A percentile compares a stretch with the other conserved stretches of the same genome.
These are phyloP conservation scores for Datura wrightii DNA, from an alignment of 257 asterid genomes.

Conservation along the genomic window DNA sequence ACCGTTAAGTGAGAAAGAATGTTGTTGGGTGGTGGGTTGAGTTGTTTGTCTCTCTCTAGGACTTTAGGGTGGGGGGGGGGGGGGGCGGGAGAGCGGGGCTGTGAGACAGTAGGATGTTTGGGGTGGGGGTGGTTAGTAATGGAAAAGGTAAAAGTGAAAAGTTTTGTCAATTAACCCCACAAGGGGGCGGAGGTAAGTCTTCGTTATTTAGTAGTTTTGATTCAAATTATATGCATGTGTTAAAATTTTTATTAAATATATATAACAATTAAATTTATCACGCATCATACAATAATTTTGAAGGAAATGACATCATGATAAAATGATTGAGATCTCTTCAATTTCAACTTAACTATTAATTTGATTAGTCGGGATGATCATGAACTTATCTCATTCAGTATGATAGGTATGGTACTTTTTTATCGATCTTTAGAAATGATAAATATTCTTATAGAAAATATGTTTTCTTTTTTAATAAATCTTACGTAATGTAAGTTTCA, in stretches of 20 bases:
- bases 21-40: neutral
- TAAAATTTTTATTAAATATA: neutral
- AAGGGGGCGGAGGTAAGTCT: neutral
- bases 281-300: no score
- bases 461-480: neutral
- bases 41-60: neutral
- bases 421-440: no score
- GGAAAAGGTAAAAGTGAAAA: conserved; percentile 20
- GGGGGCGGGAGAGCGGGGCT: neutral
- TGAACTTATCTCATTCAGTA: neutral
- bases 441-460: neutral
- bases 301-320: neutral
- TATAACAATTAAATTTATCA: neutral
- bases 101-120: neutral
- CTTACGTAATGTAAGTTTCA: accelerated
- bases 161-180: neutral
- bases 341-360: no score
- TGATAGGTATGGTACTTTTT: neutral
- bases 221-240: neutral
- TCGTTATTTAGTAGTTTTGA: neutral
- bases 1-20: no score
- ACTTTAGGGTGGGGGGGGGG: neutral
- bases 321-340: neutral
- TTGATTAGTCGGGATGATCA: no score
- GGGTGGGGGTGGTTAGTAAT: neutral